Percentiles rank a stretch among this genome's conserved stretches.
phyloP scores from a whole-genome alignment of 2,329 filamentous ascomycete species.

The Pseudopithomyces maydicus region DNA sequence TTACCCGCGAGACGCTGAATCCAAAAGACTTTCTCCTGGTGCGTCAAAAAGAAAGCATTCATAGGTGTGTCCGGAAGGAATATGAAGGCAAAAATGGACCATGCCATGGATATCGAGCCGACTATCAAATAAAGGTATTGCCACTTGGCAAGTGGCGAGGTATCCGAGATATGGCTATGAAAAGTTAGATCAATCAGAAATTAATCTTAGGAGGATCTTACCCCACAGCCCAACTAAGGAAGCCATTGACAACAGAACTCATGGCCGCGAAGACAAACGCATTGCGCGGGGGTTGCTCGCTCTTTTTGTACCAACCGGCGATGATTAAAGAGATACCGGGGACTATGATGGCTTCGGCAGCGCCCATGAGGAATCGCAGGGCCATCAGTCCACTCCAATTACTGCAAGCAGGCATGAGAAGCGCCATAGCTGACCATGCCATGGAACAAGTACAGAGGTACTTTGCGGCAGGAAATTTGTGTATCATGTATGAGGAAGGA shows the following conservation, averaged over 20 bases:
- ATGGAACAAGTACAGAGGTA: slow-evolving; percentile 26
- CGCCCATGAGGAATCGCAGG: slow-evolving; percentile 11
- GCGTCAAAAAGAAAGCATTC: slow-evolving; percentile 20
- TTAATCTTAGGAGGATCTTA: slow-evolving; percentile 38
- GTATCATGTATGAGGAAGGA: slow-evolving; percentile 55
- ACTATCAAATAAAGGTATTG: slow-evolving; percentile 28
- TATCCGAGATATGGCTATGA: slow-evolving; percentile 38
- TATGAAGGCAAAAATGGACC: slow-evolving; percentile 20
- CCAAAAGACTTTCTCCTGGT: slow-evolving; percentile 52
- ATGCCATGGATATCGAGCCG: slow-evolving; percentile 24
- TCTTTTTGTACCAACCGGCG: slow-evolving; percentile 12
- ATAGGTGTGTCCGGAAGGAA: slow-evolving; percentile 19
- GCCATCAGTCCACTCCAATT: slow-evolving; percentile 11
- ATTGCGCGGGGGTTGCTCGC: slow-evolving; percentile 9
- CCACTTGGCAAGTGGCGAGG: slow-evolving; percentile 7
- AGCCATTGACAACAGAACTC: slow-evolving; percentile 8
- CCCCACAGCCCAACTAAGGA: slow-evolving; percentile 10
- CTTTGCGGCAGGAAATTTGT: slow-evolving; percentile 35
- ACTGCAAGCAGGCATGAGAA: slow-evolving; percentile 19
- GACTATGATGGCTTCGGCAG: slow-evolving; percentile 16
- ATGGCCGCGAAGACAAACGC: slow-evolving; percentile 7
- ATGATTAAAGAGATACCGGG: slow-evolving; percentile 16
- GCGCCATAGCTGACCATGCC: slow-evolving; percentile 56
- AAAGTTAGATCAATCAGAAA: slow-evolving; percentile 53
- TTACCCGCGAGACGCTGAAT: slow-evolving; percentile 57